phyloP scores from a whole-genome alignment of 2,329 filamentous ascomycete genomes.

The Penicillium aurantiogriseum region DNA sequence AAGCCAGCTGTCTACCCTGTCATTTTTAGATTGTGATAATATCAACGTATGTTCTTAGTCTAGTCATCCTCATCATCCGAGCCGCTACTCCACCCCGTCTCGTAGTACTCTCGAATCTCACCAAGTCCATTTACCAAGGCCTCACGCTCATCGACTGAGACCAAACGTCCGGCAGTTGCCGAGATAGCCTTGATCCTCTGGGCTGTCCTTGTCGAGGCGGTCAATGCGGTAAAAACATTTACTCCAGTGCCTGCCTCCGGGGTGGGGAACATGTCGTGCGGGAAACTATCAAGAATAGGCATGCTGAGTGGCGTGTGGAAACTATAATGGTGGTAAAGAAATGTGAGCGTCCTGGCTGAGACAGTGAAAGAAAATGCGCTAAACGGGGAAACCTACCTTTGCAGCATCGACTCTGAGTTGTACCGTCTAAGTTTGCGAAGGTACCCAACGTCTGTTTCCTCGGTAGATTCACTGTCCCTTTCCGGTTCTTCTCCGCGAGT shows the following conservation, averaged over 20 bases:
- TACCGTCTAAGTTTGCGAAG: constrained; percentile 33
- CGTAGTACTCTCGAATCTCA: constrained; percentile 82
- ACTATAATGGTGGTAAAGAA: constrained; percentile 21
- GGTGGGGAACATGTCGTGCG: constrained; percentile 64
- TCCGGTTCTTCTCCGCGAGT: constrained; percentile 27
- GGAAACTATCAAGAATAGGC: constrained; percentile 81
- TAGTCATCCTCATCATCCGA: constrained; percentile 46
- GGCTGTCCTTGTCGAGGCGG: constrained; percentile 72
- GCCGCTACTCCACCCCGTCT: constrained; percentile 81
- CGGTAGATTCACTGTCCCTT: constrained; percentile 11
- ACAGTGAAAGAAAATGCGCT: constrained; percentile 7
- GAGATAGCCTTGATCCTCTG: constrained; percentile 66
- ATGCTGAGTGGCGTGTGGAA: constrained; percentile 57
- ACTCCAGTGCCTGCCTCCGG: constrained; percentile 45
- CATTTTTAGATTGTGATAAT: neutral
- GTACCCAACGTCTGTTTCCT: constrained; percentile 26
- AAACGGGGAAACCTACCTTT: constrained; percentile 28
- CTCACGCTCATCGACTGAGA: constrained; percentile 78
- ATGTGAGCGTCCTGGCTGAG: constrained; percentile 1
- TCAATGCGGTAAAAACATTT: constrained; percentile 57
- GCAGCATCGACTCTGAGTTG: constrained; percentile 35
- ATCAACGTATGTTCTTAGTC: constrained; percentile 2
- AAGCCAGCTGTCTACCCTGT: neutral
- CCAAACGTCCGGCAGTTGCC: constrained; percentile 59
- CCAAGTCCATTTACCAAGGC: constrained; percentile 75